Evolutionary conservation across 2,329 filamentous ascomycete genomes (phyloP), one percentile per base, ranked within the genome.

Genomic region (Fusarium beomiforme): DNA sequence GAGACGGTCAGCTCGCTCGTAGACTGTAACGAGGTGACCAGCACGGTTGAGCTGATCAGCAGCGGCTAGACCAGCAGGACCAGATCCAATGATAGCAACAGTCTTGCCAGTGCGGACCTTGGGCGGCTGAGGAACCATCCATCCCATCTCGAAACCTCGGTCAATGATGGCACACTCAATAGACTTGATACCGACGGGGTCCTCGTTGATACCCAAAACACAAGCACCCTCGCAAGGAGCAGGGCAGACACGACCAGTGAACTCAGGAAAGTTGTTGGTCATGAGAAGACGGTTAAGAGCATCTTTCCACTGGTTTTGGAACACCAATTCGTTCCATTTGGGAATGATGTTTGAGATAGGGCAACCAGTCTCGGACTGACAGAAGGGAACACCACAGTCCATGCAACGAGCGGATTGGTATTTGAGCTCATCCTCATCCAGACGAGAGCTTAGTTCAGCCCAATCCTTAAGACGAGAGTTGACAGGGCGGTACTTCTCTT

Each of bases 191-290:
- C 95, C 95, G 41, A 98, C 95, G 7, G 95, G 95, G 75, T 98
- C 95, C 80, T 97, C 95, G 78, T 97, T 98, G 84, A 98, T 98
- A 50, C 95, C 95, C 47, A 98, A 88, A 66, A 98, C 95, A 78
- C 95, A 98, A 64, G 95, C 94, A 81, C 95, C 95, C 82, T 98
- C 95, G 77, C 95, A 98, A 82, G 95, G 95, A 78, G 95, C 95
- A 64, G 95, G 95, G 83, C 95, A 98, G 64, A 98, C 95, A 85
- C 95, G 95, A 61, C 95, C 95, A 75, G 95, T 98, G 82, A 98
- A 98, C 80, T 98, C 95, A 7, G 95, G 95, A 87, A 98, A 98
- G 84, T 98, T 98, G 86, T 98, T 98, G 73, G 95, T 98, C 92
- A 97, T 95, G 58, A 98, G 86, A 14, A 98, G 87, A 65, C 94